phyloP scores from a whole-genome alignment of 2,329 filamentous ascomycete genomes.

The Botryotinia globosa region DNA sequence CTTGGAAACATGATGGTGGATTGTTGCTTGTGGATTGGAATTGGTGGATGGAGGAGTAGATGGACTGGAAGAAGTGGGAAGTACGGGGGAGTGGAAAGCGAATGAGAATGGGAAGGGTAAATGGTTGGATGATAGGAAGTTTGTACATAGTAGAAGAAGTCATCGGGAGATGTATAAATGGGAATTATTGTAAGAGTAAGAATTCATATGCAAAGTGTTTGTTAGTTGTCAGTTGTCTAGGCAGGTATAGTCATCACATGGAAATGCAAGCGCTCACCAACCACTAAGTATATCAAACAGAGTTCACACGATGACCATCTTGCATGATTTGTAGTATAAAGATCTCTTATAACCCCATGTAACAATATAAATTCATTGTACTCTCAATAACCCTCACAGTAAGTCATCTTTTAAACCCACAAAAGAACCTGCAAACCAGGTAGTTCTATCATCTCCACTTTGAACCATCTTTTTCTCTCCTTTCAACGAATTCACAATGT shows the following conservation, averaged over 20 bases:
- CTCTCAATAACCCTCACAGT: not conserved
- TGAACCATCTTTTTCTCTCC: not conserved
- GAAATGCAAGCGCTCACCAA: not conserved
- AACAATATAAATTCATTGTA: not conserved
- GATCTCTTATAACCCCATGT: not conserved
- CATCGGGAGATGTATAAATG: not conserved
- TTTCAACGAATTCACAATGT: fast-evolving
- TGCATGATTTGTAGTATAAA: not conserved
- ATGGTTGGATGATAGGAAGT: not conserved
- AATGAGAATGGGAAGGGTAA: not conserved
- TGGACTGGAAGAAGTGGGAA: not conserved
- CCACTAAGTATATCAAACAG: fast-evolving
- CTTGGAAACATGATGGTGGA: too few relatives aligned
- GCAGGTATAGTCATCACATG: not conserved
- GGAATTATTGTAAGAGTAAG: not conserved
- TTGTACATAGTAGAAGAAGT: not conserved
- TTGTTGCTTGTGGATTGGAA: too few relatives aligned
- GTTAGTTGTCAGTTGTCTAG: not conserved
- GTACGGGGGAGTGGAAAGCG: not conserved
- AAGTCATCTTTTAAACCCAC: not conserved
- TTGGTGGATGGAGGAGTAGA: not conserved
- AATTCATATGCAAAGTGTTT: not conserved
- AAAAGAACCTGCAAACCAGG: fast-evolving
- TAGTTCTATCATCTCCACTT: not conserved
- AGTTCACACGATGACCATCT: not conserved